Evolutionary conservation across 139 green algal genomes (phyloP), one percentile per base, ranked within the genome.

Genomic region (Tetradesmus lagerheimii): DNA sequence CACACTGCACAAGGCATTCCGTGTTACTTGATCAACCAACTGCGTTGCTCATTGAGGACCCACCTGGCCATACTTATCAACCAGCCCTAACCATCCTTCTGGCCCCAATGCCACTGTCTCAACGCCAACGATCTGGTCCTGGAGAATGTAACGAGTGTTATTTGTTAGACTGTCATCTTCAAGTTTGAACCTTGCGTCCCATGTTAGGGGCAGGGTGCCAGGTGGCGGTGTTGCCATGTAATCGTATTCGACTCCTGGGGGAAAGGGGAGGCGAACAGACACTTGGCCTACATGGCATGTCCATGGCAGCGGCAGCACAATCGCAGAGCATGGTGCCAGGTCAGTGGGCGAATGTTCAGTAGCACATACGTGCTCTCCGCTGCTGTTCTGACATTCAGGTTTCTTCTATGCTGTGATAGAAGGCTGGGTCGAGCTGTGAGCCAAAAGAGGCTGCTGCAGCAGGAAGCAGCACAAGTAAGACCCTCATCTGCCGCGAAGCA

Each of bases 41-140:
- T n/a, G n/a, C n/a, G n/a, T n/a, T n/a, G n/a, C n/a, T n/a, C n/a
- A n/a, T n/a, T n/a, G n/a, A n/a, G n/a, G 12, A 1, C 74, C 5
- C 53, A 87, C 53, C 41, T 82, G 11, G 2, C 89, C 89, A 76
- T 77, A 82, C 31, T 85, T 71, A 47, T 89, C 89, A 9, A 91
- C 43, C 0, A 89, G 64, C 34, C 78, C 80, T 0, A 86, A 25
- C 16, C n/a, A 37, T 0, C 89, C 89, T 15, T 89, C 39, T 15
- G 78, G 57, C 4, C n/a, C 78, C 16, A 87, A 5, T 25, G 90
- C 67, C 39, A 89, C 85, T 39, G 90, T 75, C 41, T 89, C 82
- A 3, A 74, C 80, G 80, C 80, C 80, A 8, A 4, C 29, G 27
- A 86, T 20, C 39, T 20, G 16, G 47, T 84, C 78, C 78, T 64